Evolutionary conservation across 2,329 filamentous ascomycete species (phyloP).

Genomic region (Mariannaea elegans): DNA sequence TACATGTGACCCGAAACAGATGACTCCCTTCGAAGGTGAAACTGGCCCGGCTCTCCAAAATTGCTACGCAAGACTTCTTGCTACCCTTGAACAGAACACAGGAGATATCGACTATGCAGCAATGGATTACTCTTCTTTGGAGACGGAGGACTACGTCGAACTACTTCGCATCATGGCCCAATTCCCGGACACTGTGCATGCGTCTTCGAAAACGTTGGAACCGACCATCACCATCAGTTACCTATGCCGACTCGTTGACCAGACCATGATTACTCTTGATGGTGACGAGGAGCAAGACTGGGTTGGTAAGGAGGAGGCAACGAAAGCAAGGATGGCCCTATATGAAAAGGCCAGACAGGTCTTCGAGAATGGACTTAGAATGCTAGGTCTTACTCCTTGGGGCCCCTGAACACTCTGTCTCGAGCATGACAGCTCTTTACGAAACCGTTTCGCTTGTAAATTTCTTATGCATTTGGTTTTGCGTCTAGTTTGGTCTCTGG

Average conservation of each 20-base stretch:
- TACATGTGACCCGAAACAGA: conserved; percentile 36
- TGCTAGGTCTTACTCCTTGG: conserved; percentile 48
- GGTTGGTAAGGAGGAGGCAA: conserved; percentile 55
- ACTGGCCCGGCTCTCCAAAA: conserved; percentile 35
- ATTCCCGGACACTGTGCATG: conserved; percentile 71
- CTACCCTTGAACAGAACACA: conserved; percentile 7
- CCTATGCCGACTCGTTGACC: conserved; percentile 45
- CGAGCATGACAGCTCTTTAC: too few species aligned
- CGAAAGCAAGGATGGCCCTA: conserved; percentile 65
- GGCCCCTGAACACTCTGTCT: conserved; percentile 5
- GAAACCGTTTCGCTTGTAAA: background rate
- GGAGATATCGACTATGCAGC: conserved; percentile 21
- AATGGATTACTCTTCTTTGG: conserved; percentile 25
- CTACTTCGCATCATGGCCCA: conserved; percentile 65
- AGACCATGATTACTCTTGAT: conserved; percentile 52
- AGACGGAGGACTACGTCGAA: conserved; percentile 35
- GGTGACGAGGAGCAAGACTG: conserved; percentile 55
- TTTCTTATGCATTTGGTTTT: background rate
- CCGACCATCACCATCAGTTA: conserved; percentile 73
- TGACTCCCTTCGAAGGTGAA: conserved; percentile 41
- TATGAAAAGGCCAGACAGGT: conserved; percentile 55
- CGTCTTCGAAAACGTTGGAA: conserved; percentile 72
- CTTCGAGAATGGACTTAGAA: conserved; percentile 43
- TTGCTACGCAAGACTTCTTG: conserved; percentile 31
- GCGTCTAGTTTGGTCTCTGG: background rate